Conservation (phyloP, 495 filamentous ascomycete species). For the Choiromyces venosus region DNA sequence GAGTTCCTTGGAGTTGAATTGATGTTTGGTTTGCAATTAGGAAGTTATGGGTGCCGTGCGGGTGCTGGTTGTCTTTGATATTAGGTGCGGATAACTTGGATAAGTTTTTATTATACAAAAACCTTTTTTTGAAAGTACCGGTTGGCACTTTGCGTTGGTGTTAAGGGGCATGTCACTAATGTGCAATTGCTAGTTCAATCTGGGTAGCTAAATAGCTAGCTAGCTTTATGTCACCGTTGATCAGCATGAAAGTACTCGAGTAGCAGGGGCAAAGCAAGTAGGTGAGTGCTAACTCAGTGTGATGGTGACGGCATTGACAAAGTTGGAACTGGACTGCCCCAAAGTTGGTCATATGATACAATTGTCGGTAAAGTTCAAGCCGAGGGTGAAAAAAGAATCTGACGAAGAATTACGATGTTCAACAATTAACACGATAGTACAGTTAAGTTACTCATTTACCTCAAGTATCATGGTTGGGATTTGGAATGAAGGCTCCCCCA, state of each 20-base stretch:
- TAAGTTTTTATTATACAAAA: not conserved
- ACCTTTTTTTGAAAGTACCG: not conserved
- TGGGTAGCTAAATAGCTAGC: no score
- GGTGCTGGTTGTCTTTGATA: not conserved
- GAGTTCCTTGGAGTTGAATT: not conserved
- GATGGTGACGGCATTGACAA: not conserved
- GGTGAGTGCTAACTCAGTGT: not conserved
- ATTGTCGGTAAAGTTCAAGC: not conserved
- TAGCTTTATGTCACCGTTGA: not conserved
- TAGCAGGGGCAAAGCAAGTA: not conserved
- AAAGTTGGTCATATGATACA: not conserved
- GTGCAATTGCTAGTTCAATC: not conserved
- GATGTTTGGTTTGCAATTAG: conserved; percentile 1
- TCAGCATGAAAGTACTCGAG: not conserved
- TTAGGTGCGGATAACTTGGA: not conserved
- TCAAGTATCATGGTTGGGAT: not conserved
- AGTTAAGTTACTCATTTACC: not conserved
- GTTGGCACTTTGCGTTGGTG: not conserved
- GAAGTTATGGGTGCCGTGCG: not conserved
- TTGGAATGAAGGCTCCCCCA: not conserved
- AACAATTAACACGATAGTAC: not conserved
- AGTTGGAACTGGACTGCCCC: not conserved
- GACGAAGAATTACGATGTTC: not conserved
- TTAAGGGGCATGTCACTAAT: not conserved
- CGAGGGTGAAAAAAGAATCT: not conserved